These are phyloP conservation scores for Fraxinus greggii DNA, from an alignment of 305 asterid species.

Conservation along the genomic window DNA sequence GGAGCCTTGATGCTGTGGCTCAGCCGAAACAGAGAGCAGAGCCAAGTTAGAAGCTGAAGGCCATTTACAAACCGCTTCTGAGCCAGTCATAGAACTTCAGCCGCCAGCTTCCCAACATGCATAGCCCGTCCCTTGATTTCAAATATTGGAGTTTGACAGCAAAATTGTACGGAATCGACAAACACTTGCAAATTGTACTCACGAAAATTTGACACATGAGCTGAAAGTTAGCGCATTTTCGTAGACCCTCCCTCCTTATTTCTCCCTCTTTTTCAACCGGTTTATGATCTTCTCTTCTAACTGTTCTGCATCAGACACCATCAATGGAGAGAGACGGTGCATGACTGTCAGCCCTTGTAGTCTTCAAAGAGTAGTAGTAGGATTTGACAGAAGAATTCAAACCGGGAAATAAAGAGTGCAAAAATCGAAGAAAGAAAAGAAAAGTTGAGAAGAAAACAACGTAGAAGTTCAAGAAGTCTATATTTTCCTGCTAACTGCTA, in stretches of 20 bases:
- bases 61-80: slow-evolving; percentile 74
- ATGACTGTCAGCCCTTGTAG: slow-evolving; percentile 13
- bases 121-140: slow-evolving; percentile 36
- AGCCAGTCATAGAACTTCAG: slow-evolving; percentile 82
- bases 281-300: neutral
- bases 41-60: slow-evolving; percentile 67
- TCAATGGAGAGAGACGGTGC: slow-evolving; percentile 16
- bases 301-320: neutral
- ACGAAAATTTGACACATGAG: neutral
- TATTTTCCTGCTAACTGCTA: slow-evolving; percentile 37
- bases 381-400: slow-evolving; percentile 28
- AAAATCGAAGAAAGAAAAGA: slow-evolving; percentile 54
- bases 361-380: slow-evolving; percentile 17
- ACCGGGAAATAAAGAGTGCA: slow-evolving; percentile 45
- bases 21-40: slow-evolving; percentile 65
- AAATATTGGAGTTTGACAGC: slow-evolving; percentile 18
- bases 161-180: too few species aligned
- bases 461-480: slow-evolving; percentile 40
- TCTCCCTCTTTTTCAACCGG: neutral
- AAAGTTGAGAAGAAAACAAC: slow-evolving; percentile 38
- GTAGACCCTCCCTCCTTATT: neutral
- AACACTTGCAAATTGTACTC: neutral
- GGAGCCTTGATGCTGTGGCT: slow-evolving; percentile 73
- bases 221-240: neutral
- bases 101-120: slow-evolving; percentile 55